A percentile compares a stretch with the other conserved stretches of the same genome.
These are phyloP conservation scores for Fomitopsis pinicola DNA, from an alignment of 1,284 basidiomycete species.

Conservation along the genomic window DNA sequence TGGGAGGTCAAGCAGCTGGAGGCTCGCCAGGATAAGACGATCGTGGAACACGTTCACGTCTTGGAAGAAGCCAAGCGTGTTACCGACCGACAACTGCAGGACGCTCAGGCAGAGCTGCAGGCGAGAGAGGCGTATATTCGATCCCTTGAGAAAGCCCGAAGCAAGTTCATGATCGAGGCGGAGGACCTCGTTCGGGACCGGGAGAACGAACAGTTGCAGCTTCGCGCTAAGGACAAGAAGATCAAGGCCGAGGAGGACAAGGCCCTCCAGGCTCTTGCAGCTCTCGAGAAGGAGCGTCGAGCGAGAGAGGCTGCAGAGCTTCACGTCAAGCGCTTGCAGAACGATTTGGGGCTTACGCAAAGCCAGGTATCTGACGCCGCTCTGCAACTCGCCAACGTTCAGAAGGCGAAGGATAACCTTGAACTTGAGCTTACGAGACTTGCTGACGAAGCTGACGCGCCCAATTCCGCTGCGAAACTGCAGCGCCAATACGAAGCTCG, in stretches of 20 bases:
- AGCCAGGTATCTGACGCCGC: constrained; percentile 50
- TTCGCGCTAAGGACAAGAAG: constrained; percentile 66
- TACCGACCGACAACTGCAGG: constrained; percentile 88
- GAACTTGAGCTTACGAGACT: constrained; percentile 68
- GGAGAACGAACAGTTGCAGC: constrained; percentile 67
- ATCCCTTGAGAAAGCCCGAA: constrained; percentile 80
- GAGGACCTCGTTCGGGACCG: constrained; percentile 82
- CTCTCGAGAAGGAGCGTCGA: constrained; percentile 62
- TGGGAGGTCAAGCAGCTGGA: constrained; percentile 85
- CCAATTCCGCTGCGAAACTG: constrained; percentile 53
- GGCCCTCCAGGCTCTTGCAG: constrained; percentile 48
- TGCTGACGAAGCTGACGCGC: constrained; percentile 54
- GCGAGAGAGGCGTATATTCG: constrained; percentile 74
- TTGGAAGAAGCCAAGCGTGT: constrained; percentile 96
- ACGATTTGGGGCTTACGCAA: constrained; percentile 51
- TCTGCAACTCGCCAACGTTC: constrained; percentile 46
- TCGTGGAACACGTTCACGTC: constrained; percentile 98
- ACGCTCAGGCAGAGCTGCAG: constrained; percentile 75
- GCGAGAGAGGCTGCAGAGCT: constrained; percentile 63
- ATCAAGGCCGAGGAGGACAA: constrained; percentile 56
- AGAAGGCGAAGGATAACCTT: constrained; percentile 63
- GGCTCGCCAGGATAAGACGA: constrained; percentile 92
- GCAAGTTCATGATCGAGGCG: constrained; percentile 74
- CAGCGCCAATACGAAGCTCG: constrained; percentile 65
- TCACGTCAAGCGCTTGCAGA: constrained; percentile 52